Evolutionary conservation across 192 early-diverging fungal species (phyloP).

Genomic region (Rhizophagus sp.): DNA sequence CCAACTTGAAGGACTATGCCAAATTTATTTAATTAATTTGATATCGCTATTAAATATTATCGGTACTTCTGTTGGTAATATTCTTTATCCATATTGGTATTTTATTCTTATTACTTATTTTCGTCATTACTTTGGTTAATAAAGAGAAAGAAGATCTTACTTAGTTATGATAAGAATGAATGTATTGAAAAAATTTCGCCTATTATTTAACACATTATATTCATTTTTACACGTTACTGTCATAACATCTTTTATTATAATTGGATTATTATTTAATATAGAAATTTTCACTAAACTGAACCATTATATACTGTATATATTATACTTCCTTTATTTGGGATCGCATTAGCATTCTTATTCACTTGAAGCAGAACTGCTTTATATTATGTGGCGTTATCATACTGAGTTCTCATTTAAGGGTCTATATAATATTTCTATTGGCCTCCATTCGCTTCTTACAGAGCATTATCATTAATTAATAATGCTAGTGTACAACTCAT

Average conservation of each 20-base stretch:
- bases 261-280: constrained; percentile 58
- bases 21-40: constrained; percentile 41
- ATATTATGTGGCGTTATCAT: constrained; percentile 67
- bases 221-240: constrained; percentile 60
- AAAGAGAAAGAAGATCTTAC: constrained; percentile 74
- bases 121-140: constrained; percentile 65
- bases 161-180: constrained; percentile 78
- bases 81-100: constrained; percentile 74
- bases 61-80: constrained; percentile 56
- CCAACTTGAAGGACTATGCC: constrained; percentile 68
- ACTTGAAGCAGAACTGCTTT: constrained; percentile 54
- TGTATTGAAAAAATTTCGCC: constrained; percentile 56
- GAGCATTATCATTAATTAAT: constrained; percentile 56
- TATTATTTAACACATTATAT: constrained; percentile 70
- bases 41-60: constrained; percentile 51
- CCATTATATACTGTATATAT: constrained; percentile 52
- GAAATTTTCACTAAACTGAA: constrained; percentile 64
- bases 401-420: constrained; percentile 44
- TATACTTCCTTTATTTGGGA: constrained; percentile 69
- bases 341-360: constrained; percentile 67
- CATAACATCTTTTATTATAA: constrained; percentile 63
- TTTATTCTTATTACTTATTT: constrained; percentile 70
- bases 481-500: constrained; percentile 41
- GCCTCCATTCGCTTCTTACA: constrained; percentile 76
- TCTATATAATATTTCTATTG: constrained; percentile 59